Evolutionary conservation across 208 protist species (phyloP).

Genomic region (Lotmaria passim): DNA sequence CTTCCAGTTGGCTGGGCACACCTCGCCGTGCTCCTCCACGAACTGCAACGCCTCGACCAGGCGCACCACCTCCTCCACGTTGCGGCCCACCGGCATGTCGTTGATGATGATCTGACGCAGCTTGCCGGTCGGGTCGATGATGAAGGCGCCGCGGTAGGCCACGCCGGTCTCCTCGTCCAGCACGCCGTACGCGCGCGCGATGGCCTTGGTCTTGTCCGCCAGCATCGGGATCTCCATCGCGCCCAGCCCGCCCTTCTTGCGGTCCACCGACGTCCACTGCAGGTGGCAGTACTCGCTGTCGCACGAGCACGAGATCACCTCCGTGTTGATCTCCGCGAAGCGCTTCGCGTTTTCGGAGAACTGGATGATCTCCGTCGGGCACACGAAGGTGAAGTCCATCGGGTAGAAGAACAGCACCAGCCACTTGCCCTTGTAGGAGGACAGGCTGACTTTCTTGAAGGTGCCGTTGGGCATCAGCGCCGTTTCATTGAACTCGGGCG

Average conservation of each 20-base stretch:
- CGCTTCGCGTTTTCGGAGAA: conserved; percentile 93
- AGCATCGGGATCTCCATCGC: conserved; percentile 96
- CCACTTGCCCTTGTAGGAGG: conserved; percentile 94
- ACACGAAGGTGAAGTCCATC: conserved; percentile 98
- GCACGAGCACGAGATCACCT: conserved; percentile 93
- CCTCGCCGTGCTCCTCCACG: conserved; percentile 94
- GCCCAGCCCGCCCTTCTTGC: conserved; percentile 97
- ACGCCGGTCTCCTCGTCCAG: conserved; percentile 92
- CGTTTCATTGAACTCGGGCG: conserved; percentile 89
- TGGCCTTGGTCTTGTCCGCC: conserved; percentile 94
- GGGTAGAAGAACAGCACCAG: conserved; percentile 98
- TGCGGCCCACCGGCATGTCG: conserved; percentile 96
- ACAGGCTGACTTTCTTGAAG: conserved; percentile 93
- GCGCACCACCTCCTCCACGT: conserved; percentile 94
- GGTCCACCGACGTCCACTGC: conserved; percentile 94
- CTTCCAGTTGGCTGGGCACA: conserved; percentile 96
- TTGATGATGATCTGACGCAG: conserved; percentile 95
- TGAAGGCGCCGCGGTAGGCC: conserved; percentile 94
- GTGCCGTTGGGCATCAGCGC: conserved; percentile 94
- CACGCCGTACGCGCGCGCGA: conserved; percentile 93
- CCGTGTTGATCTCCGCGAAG: conserved; percentile 89
- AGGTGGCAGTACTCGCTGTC: conserved; percentile 97
- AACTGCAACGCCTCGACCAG: conserved; percentile 97
- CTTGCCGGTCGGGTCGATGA: conserved; percentile 94
- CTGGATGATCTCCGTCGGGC: conserved; percentile 97